phyloP scores from a whole-genome alignment of 2,329 filamentous ascomycete genomes.

The Epichloe scottii region DNA sequence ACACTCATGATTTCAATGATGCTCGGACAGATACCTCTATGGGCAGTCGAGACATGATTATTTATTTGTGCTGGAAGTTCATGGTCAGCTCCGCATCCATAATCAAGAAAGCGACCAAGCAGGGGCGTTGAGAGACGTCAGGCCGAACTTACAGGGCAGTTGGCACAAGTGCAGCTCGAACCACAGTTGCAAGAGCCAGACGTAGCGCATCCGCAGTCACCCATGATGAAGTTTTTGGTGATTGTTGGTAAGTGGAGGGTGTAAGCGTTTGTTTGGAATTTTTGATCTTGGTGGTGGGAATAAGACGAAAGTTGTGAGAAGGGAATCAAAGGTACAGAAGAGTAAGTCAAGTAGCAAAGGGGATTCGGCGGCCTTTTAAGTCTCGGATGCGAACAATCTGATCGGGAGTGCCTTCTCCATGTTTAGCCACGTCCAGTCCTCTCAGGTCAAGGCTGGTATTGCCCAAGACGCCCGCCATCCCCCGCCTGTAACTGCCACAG shows the following conservation, averaged over 20 bases:
- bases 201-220: slow-evolving; percentile 28
- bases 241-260: slow-evolving; percentile 2
- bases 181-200: slow-evolving; percentile 31
- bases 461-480: not conserved
- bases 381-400: not conserved
- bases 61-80: too few species aligned
- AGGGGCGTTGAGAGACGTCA: not conserved
- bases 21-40: too few species aligned
- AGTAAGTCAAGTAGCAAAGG: not conserved
- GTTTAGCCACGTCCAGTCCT: too few species aligned
- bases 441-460: too few species aligned
- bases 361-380: not conserved
- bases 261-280: not conserved
- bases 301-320: not conserved
- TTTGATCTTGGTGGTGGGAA: not conserved
- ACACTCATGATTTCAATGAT: too few species aligned
- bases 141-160: slow-evolving; percentile 28
- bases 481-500: not conserved
- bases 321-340: not conserved
- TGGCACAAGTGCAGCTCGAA: slow-evolving; percentile 27
- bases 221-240: slow-evolving; percentile 21
- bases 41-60: too few species aligned
- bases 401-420: not conserved
- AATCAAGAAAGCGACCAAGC: not conserved
- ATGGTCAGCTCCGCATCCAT: too few species aligned